Conservation (phyloP, 805 yeast species). For the Lachancea mirantina region DNA sequence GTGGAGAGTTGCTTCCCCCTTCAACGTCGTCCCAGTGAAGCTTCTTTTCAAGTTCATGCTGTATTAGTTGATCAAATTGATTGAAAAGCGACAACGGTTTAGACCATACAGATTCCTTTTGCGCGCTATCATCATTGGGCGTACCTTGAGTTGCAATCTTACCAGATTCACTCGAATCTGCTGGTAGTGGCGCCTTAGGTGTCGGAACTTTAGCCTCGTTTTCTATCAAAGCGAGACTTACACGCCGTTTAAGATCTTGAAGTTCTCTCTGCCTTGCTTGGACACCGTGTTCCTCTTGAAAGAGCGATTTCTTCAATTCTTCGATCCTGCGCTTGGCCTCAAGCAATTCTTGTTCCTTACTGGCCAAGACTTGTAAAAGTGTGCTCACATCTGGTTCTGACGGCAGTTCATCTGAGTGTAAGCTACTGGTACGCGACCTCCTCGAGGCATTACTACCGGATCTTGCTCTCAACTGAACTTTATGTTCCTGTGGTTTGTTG, state of each 20-base stretch:
- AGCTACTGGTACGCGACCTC: slow-evolving; percentile 16
- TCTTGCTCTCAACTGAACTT: slow-evolving; percentile 13
- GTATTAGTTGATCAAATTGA: slow-evolving; percentile 60
- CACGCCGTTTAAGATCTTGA: slow-evolving; percentile 29
- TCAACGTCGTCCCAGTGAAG: slow-evolving; percentile 30
- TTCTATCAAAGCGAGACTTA: slow-evolving; percentile 19
- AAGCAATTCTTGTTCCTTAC: slow-evolving; percentile 60
- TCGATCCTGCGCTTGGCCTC: slow-evolving; percentile 54
- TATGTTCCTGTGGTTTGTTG: slow-evolving; percentile 5
- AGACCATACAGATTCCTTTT: slow-evolving; percentile 34
- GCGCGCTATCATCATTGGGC: too few species aligned
- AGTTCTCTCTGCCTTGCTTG: slow-evolving; percentile 34
- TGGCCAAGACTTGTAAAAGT: slow-evolving; percentile 53
- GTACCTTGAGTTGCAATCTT: slow-evolving; percentile 1
- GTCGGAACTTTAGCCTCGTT: background rate
- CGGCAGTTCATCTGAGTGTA: slow-evolving; percentile 10
- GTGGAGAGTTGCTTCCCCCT: slow-evolving; percentile 1
- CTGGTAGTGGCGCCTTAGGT: background rate
- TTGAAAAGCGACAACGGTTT: slow-evolving; percentile 57
- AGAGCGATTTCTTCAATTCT: slow-evolving; percentile 39
- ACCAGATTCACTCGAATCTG: background rate
- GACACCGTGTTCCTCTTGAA: slow-evolving; percentile 44
- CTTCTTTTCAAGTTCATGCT: slow-evolving; percentile 55
- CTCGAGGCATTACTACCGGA: slow-evolving; percentile 19
- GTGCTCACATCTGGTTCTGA: slow-evolving; percentile 39